Conservation (phyloP, 306 rosid genomes). For the Urtica urens region DNA sequence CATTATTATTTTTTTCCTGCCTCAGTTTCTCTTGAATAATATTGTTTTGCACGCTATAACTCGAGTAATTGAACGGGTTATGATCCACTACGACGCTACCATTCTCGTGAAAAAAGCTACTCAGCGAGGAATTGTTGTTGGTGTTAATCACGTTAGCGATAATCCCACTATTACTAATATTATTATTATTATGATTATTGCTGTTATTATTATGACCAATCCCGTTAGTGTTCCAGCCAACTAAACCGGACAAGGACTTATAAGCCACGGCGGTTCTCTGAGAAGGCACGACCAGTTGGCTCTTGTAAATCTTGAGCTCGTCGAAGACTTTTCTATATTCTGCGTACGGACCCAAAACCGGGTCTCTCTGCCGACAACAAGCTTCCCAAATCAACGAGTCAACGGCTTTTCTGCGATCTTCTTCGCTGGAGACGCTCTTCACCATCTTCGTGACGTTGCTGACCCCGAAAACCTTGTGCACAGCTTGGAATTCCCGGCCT, state of each 20-base stretch:
- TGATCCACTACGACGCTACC: slow-evolving; percentile 29
- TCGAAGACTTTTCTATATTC: slow-evolving; percentile 38
- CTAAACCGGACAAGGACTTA: slow-evolving; percentile 28
- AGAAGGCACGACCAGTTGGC: slow-evolving; percentile 17
- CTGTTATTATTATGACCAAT: slow-evolving; percentile 1
- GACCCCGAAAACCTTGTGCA: slow-evolving; percentile 63
- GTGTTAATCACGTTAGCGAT: slow-evolving; percentile 8
- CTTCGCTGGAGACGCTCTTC: slow-evolving; percentile 23
- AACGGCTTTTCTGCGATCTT: slow-evolving; percentile 31
- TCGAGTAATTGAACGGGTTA: slow-evolving; percentile 28
- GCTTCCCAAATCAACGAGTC: slow-evolving; percentile 87
- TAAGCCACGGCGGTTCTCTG: slow-evolving; percentile 16
- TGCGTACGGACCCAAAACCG: slow-evolving; percentile 57
- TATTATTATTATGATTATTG: no score
- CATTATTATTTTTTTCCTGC: slow-evolving; percentile 26
- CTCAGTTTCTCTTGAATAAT: slow-evolving; percentile 26
- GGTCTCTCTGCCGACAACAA: slow-evolving; percentile 58
- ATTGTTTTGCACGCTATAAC: slow-evolving; percentile 17
- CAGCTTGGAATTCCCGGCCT: slow-evolving; percentile 52
- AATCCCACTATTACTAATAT: no score
- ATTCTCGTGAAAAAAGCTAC: slow-evolving; percentile 19
- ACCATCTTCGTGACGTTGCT: slow-evolving; percentile 69
- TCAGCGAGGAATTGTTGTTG: slow-evolving; percentile 7
- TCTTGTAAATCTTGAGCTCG: slow-evolving; percentile 30
- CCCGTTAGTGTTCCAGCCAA: slow-evolving; percentile 22